Evolutionary conservation across 768 basidiomycete species (phyloP).

Genomic region (Naganishia antarctica): DNA sequence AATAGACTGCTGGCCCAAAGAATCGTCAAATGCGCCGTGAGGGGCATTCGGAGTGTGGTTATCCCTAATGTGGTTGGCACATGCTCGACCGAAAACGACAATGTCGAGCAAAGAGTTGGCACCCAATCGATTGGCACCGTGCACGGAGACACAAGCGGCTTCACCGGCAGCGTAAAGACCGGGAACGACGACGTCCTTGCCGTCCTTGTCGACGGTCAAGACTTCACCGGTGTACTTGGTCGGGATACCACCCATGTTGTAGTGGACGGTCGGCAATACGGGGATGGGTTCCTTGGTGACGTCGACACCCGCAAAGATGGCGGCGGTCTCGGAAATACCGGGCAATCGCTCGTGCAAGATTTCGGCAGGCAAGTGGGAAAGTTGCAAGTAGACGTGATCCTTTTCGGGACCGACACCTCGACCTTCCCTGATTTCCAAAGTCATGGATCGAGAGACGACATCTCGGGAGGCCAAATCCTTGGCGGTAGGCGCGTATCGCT

Average conservation of each 20-base stretch:
- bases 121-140: constrained; percentile 98
- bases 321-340: constrained; percentile 98
- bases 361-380: constrained; percentile 93
- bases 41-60: constrained; percentile 82
- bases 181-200: constrained; percentile 89
- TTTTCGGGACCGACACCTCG: constrained; percentile 98
- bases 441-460: constrained; percentile 99
- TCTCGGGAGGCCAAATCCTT: constrained; percentile 99
- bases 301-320: constrained; percentile 97
- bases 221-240: constrained; percentile 98
- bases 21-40: constrained; percentile 79
- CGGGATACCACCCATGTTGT: constrained; percentile 99
- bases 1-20: constrained; percentile 77
- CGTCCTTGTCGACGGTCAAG: constrained; percentile 75
- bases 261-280: constrained; percentile 95
- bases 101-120: constrained; percentile 98
- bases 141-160: constrained; percentile 97
- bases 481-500: constrained; percentile 97
- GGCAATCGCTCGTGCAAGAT: constrained; percentile 93
- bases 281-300: constrained; percentile 99
- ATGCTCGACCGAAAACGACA: constrained; percentile 99
- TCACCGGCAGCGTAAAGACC: constrained; percentile 98
- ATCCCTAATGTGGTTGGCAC: constrained; percentile 93
- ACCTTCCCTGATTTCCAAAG: constrained; percentile 95
- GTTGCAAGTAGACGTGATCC: constrained; percentile 93